phyloP scores from a whole-genome alignment of 2,329 filamentous ascomycete species.

The Alternaria solani region DNA sequence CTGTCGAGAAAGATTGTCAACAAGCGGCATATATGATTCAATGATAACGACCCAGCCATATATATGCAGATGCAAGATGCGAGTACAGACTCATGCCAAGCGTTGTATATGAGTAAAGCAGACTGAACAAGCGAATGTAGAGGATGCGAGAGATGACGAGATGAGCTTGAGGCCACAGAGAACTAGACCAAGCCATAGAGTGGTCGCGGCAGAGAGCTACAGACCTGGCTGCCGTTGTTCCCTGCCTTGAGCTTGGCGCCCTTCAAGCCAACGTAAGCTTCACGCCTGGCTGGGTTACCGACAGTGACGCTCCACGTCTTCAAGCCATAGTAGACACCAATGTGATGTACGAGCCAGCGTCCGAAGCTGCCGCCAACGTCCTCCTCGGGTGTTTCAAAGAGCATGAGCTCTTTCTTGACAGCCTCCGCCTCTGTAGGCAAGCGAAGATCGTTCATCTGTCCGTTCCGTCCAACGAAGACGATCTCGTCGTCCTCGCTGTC shows the following conservation, averaged over 20 bases:
- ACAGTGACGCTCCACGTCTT: conserved; percentile 81
- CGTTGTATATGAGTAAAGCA: neutral
- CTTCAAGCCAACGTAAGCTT: conserved; percentile 83
- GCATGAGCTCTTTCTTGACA: conserved; percentile 69
- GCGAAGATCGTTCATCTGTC: conserved; percentile 68
- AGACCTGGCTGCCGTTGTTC: conserved; percentile 14
- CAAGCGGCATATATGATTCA: neutral
- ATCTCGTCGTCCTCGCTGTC: conserved; percentile 82
- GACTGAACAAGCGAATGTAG: neutral
- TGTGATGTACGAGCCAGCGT: conserved; percentile 91
- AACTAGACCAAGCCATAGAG: conserved; percentile 47
- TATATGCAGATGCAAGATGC: conserved; percentile 1
- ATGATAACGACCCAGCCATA: neutral
- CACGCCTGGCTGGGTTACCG: conserved; percentile 73
- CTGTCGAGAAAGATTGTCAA: neutral
- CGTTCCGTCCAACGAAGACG: conserved; percentile 81
- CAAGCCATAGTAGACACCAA: conserved; percentile 90
- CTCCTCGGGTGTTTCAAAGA: conserved; percentile 81
- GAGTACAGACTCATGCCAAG: neutral
- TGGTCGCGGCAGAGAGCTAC: conserved; percentile 44
- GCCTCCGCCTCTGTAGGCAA: conserved; percentile 60
- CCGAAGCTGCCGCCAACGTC: conserved; percentile 83
- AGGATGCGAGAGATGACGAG: neutral
- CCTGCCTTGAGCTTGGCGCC: conserved; percentile 50
- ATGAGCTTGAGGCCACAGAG: neutral